phyloP scores from a whole-genome alignment of 371 early-diverging fungal species.

The Syncephalis fuscata region DNA sequence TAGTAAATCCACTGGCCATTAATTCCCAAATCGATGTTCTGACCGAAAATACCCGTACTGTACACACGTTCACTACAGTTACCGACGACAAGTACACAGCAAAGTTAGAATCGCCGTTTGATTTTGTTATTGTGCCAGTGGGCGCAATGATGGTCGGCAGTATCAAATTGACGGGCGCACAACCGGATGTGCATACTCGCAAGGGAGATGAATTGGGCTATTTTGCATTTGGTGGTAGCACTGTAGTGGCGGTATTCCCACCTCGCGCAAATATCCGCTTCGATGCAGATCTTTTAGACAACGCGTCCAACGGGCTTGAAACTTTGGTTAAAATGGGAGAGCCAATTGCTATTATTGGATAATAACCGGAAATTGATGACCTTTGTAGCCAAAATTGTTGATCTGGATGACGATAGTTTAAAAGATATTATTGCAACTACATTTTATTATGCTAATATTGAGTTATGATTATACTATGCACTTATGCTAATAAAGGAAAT shows the following conservation, averaged over 20 bases:
- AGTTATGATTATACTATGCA: no score
- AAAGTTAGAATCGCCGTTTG: constrained; percentile 27
- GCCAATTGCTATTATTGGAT: background rate
- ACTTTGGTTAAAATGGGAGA: constrained; percentile 16
- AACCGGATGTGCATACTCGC: constrained; percentile 27
- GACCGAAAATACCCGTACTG: constrained; percentile 61
- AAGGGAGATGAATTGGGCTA: constrained; percentile 69
- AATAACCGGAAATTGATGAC: no score
- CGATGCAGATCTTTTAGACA: constrained; percentile 43
- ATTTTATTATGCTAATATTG: no score
- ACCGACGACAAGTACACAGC: constrained; percentile 46
- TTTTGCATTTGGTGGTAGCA: constrained; percentile 38
- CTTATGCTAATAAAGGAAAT: no score
- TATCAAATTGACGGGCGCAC: constrained; percentile 35
- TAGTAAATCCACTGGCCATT: constrained; percentile 76
- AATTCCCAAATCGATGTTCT: constrained; percentile 59
- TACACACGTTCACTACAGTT: constrained; percentile 44
- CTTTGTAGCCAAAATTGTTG: no score
- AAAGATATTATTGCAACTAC: no score
- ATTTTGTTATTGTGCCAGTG: constrained; percentile 49
- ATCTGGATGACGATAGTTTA: no score
- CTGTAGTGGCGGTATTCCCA: constrained; percentile 9
- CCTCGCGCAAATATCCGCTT: constrained; percentile 36
- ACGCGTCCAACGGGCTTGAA: constrained; percentile 27
- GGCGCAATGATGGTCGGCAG: constrained; percentile 86